Percentiles rank a stretch among this genome's conserved stretches.
These are phyloP conservation scores for Nitzschia sp. DNA, from an alignment of 108 stramenopile genomes.

Conservation along the genomic window DNA sequence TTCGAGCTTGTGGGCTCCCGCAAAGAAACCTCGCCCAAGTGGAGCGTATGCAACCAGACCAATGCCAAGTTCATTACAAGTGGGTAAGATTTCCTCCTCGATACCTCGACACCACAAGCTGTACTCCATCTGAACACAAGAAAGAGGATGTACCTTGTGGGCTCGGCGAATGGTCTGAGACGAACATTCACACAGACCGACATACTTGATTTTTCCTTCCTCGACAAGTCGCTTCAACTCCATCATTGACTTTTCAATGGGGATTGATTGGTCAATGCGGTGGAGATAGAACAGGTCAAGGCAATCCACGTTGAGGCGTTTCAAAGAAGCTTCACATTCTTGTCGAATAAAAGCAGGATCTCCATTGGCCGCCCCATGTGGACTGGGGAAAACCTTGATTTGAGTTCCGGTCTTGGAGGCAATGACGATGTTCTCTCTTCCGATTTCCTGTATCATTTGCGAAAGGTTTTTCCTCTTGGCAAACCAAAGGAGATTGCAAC, in stretches of 20 bases:
- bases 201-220: conserved; percentile 38
- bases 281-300: conserved; percentile 46
- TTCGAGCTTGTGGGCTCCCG: conserved; percentile 13
- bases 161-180: conserved; percentile 18
- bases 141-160: conserved; percentile 20
- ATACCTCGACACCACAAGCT: conserved; percentile 34
- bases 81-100: conserved; percentile 39
- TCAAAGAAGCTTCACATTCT: conserved; percentile 15
- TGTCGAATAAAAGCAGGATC: not conserved
- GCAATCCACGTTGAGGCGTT: conserved; percentile 27
- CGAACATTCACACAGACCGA: conserved; percentile 38
- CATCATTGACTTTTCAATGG: conserved; percentile 10
- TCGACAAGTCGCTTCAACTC: conserved; percentile 27
- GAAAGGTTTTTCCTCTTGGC: not conserved
- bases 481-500: not conserved
- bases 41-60: conserved; percentile 44
- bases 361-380: not conserved
- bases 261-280: conserved; percentile 12
- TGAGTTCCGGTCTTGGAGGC: not conserved
- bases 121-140: conserved; percentile 42
- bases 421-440: not conserved
- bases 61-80: conserved; percentile 39
- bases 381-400: not conserved
- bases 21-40: conserved; percentile 29
- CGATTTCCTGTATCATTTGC: not conserved